phyloP scores from a whole-genome alignment of 2,329 filamentous ascomycete species.

The Aspergillus oerlinghausenensis region DNA sequence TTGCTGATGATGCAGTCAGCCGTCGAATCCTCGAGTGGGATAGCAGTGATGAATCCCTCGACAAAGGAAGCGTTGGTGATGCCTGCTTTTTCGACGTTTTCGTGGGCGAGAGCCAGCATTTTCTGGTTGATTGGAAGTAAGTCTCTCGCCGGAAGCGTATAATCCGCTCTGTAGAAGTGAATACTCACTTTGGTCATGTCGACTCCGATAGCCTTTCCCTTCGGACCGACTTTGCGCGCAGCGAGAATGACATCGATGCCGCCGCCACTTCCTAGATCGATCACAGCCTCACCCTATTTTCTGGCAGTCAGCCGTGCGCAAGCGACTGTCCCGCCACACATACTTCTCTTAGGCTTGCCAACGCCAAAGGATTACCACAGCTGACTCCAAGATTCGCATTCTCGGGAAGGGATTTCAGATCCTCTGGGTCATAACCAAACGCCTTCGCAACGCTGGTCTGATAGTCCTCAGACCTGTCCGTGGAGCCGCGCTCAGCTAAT shows the following conservation, averaged over 20 bases:
- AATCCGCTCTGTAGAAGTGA: not conserved
- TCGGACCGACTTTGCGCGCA: constrained; percentile 44
- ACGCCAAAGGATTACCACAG: constrained; percentile 51
- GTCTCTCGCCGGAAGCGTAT: not conserved
- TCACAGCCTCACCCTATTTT: constrained; percentile 50
- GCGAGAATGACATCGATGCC: constrained; percentile 57
- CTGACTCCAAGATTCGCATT: constrained; percentile 51
- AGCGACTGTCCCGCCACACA: not conserved
- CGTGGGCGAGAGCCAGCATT: constrained; percentile 51
- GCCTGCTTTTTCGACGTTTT: constrained; percentile 39
- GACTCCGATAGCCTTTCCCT: constrained; percentile 51
- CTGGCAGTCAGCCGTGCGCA: not conserved
- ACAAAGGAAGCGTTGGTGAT: constrained; percentile 50
- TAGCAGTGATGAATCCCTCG: constrained; percentile 48
- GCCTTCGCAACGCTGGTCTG: constrained; percentile 39
- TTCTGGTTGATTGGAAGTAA: constrained; percentile 33
- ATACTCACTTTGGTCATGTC: constrained; percentile 55
- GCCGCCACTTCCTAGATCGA: constrained; percentile 56
- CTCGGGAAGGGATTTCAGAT: constrained; percentile 44
- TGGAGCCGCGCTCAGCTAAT: not conserved
- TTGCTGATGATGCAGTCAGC: constrained; percentile 60
- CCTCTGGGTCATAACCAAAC: constrained; percentile 50
- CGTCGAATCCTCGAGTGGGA: constrained; percentile 40
- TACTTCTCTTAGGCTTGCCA: constrained; percentile 46
- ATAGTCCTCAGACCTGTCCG: not conserved